Conservation (phyloP, 345 rosid genomes). For the Triadica sebifera region DNA sequence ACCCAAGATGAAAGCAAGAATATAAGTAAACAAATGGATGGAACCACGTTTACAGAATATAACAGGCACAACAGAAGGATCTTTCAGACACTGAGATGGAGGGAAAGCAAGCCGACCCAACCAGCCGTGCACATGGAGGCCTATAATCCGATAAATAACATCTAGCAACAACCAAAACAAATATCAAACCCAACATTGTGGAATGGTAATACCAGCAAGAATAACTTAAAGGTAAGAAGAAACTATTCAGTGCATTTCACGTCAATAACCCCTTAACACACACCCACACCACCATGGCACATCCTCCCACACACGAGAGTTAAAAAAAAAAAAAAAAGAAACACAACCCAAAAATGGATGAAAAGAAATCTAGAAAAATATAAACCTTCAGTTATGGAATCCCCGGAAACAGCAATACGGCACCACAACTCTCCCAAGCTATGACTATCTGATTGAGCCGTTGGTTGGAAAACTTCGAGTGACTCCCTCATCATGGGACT, state of each 20-base stretch:
- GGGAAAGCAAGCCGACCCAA: constrained; percentile 28
- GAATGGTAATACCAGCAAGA: neutral
- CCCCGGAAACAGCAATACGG: constrained; percentile 2
- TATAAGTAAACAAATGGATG: neutral
- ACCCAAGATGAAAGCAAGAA: neutral
- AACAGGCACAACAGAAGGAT: neutral
- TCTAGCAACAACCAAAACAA: constrained; percentile 8
- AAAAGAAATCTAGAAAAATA: neutral
- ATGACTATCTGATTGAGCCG: neutral
- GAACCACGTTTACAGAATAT: neutral
- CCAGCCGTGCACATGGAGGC: constrained; percentile 17
- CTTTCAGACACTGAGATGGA: constrained; percentile 14
- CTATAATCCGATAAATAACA: constrained; percentile 4
- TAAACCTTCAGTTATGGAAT: constrained; percentile 12
- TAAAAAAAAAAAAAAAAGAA: too few species aligned
- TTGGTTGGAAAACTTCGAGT: neutral
- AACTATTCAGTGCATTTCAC: too few species aligned
- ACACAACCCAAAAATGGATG: too few species aligned
- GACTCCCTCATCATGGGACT: neutral
- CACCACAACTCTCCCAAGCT: neutral
- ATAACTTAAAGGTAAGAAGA: neutral
- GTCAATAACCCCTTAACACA: too few species aligned
- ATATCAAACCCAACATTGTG: too few species aligned
- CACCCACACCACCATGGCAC: too few species aligned
- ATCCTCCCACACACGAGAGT: too few species aligned